Conservation (phyloP, 129 eudicot genomes). For the Glebionis coronaria region DNA sequence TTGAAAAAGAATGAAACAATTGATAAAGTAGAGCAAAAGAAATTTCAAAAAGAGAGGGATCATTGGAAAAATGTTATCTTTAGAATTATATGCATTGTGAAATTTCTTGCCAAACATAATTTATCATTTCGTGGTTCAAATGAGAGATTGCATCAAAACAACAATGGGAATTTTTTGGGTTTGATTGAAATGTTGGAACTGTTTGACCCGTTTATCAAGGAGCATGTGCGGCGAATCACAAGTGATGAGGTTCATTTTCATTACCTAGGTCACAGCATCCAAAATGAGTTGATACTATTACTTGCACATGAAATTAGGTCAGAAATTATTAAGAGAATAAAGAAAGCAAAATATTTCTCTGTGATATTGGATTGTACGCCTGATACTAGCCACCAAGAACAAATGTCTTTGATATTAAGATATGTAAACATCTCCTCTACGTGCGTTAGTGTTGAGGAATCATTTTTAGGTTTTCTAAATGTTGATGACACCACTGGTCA, state of each 20-base stretch:
- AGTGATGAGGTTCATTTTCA: slow-evolving; percentile 6
- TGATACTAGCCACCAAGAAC: slow-evolving; percentile 12
- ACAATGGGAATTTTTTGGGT: slow-evolving; percentile 14
- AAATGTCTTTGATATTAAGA: slow-evolving; percentile 15
- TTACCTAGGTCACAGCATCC: slow-evolving; percentile 23
- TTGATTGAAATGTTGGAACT: slow-evolving; percentile 22
- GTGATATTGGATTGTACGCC: slow-evolving; percentile 5
- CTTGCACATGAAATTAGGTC: slow-evolving; percentile 6
- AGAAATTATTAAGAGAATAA: not conserved
- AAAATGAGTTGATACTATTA: slow-evolving; percentile 6
- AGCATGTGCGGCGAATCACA: slow-evolving; percentile 15
- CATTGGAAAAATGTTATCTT: not conserved
- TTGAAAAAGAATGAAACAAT: not conserved
- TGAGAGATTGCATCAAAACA: slow-evolving; percentile 5
- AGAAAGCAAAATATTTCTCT: slow-evolving; percentile 17
- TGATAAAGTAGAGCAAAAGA: not conserved
- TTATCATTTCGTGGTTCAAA: slow-evolving; percentile 23
- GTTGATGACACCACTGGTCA: slow-evolving; percentile 5
- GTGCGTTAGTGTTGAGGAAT: slow-evolving; percentile 17
- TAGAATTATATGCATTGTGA: not conserved
- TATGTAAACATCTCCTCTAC: not conserved
- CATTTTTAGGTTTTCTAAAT: slow-evolving; percentile 20
- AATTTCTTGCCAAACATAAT: slow-evolving; percentile 18
- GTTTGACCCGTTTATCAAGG: slow-evolving; percentile 19
- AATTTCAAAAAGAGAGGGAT: not conserved